Evolutionary conservation across 495 filamentous ascomycete genomes (phyloP), one percentile per base, ranked within the genome.

Genomic region (Staphylotrichum longicolle): DNA sequence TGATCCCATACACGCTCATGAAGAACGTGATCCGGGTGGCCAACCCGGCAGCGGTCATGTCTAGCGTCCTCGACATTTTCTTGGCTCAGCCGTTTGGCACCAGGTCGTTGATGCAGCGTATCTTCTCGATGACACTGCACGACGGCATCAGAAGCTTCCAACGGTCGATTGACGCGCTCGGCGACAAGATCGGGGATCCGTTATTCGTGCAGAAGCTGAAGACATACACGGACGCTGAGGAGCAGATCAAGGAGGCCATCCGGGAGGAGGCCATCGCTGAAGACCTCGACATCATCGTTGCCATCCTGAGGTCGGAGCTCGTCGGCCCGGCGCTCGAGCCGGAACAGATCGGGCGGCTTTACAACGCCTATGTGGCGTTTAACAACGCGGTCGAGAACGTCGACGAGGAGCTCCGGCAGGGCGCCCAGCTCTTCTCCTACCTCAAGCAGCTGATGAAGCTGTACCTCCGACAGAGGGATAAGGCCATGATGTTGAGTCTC

Each of bases 11-110:
- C 70, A 89, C 86, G 0, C 75, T 96, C 60, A 77, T 98, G 72
- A 98, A 98, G 77, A 96, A 98, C 71, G 90, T 95, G 51, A 97
- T 98, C 63, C 86, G 93, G 42, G 89, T 98, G 65, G 91, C 94
- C 40, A 98, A 98, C 66, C 94, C 94, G 10, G 93, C 95, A 3
- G 89, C 89, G 3, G 94, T 98, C 64, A 98, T 98, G 95, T 86
- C 84, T 7, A 88, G 89, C 33, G 86, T 98, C 46, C 80, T 98
- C 27, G 95, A 98, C 71, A 80, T 98, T 33, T 98, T 98, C 76
- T 80, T 97, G 35, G 95, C 95, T 14, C 93, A 96, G 61, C 94
- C 94, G 0, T 94, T 98, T 64, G 92, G 92, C 7, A 83, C 93
- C 9, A 85, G 90, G 45, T 96, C 91, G 11, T 78, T 98, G 10